Evolutionary conservation across 306 rosid species (phyloP).

Genomic region (Cucurbita moschata): DNA sequence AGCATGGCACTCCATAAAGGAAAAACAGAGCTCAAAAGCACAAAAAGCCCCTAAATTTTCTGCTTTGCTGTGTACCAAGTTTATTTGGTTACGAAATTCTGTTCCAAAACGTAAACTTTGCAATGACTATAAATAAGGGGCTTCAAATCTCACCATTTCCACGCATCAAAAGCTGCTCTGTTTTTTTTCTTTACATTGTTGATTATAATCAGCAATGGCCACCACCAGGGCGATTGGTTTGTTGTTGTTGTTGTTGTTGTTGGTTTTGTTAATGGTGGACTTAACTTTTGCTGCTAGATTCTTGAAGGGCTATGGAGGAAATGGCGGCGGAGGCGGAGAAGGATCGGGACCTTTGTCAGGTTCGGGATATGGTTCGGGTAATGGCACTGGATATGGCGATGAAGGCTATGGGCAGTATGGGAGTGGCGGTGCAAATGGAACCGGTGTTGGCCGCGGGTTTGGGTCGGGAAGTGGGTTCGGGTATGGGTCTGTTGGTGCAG

Average conservation of each 20-base stretch:
- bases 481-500: conserved; percentile 1
- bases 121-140: conserved; percentile 36
- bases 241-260: conserved; percentile 22
- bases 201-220: conserved; percentile 22
- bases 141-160: conserved; percentile 5
- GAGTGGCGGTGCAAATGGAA: conserved; percentile 27
- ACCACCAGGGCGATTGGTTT: conserved; percentile 32
- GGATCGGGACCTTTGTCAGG: conserved; percentile 45
- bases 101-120: too few relatives aligned
- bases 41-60: too few relatives aligned
- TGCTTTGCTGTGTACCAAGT: too few relatives aligned
- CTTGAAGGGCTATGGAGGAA: conserved; percentile 7
- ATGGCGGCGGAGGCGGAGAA: conserved; percentile 21
- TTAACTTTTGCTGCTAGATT: conserved; percentile 42
- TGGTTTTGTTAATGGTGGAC: conserved; percentile 46
- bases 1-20: background rate
- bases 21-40: too few relatives aligned
- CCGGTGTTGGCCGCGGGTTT: conserved; percentile 36
- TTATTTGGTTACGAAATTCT: too few relatives aligned
- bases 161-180: background rate
- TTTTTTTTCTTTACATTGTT: background rate
- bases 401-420: conserved; percentile 13
- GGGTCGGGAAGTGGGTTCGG: conserved; percentile 34
- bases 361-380: conserved; percentile 34
- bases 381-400: background rate